Conservation (phyloP, 371 early-diverging fungal genomes). For the Mucor sp. region DNA sequence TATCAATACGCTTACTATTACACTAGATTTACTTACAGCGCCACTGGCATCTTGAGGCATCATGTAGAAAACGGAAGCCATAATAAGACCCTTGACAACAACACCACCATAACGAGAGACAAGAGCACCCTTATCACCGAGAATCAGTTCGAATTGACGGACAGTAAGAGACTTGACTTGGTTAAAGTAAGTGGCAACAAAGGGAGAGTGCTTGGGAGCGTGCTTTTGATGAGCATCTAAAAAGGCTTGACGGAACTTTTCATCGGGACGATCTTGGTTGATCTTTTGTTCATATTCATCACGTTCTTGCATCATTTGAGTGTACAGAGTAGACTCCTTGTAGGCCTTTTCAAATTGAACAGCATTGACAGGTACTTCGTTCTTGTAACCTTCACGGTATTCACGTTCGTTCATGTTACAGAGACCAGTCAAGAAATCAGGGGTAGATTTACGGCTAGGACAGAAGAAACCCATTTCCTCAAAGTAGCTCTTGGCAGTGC, state of each 20-base stretch:
- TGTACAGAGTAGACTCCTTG: constrained; percentile 39
- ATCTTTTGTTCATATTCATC: constrained; percentile 48
- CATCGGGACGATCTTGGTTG: constrained; percentile 40
- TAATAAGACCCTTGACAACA: constrained; percentile 67
- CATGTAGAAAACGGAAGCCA: constrained; percentile 69
- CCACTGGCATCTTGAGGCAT: constrained; percentile 58
- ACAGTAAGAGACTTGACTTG: constrained; percentile 64
- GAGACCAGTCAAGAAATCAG: constrained; percentile 79
- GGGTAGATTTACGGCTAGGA: constrained; percentile 76
- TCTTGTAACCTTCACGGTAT: constrained; percentile 56
- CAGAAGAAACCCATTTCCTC: constrained; percentile 62
- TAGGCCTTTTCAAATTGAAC: constrained; percentile 57
- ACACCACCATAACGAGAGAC: constrained; percentile 64
- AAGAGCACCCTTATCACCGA: constrained; percentile 54
- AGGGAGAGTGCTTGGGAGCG: constrained; percentile 57
- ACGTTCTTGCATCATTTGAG: constrained; percentile 41
- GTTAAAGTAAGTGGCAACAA: constrained; percentile 63
- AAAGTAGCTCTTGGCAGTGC: constrained; percentile 56
- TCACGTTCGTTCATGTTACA: constrained; percentile 67
- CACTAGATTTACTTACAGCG: constrained; percentile 22
- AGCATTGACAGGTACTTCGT: constrained; percentile 50
- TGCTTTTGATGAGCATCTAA: constrained; percentile 59
- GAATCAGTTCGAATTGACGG: constrained; percentile 65
- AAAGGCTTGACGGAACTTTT: constrained; percentile 59
- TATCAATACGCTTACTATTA: not conserved